Conservation (phyloP, 306 rosid species). For the Senna siamea region DNA sequence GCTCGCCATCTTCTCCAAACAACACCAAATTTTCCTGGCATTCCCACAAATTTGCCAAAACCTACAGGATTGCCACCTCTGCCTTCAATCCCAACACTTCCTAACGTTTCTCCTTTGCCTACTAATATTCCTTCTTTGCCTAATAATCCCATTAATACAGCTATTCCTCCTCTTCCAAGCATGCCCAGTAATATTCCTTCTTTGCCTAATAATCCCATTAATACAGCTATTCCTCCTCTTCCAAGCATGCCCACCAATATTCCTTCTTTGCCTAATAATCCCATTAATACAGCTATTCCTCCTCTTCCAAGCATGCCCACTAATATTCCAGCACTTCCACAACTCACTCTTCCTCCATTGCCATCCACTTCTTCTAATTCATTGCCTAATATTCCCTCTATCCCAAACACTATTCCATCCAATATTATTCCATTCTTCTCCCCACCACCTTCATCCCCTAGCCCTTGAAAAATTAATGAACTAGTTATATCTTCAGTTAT, state of each 20-base stretch:
- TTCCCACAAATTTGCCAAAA: background rate
- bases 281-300: background rate
- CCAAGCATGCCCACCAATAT: background rate
- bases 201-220: background rate
- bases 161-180: background rate
- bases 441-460: background rate
- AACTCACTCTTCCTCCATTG: background rate
- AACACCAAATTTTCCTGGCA: background rate
- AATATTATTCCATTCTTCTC: no score
- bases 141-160: background rate
- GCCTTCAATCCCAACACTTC: background rate
- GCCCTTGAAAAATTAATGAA: background rate
- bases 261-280: background rate
- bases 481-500: no score
- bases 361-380: background rate
- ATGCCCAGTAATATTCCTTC: no score
- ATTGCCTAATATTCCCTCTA: background rate
- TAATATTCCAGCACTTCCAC: background rate
- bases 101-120: background rate
- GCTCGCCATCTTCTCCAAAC: background rate
- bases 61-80: background rate
- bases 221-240: background rate
- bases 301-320: background rate
- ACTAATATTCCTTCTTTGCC: background rate
- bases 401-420: background rate